Evolutionary conservation across 2,329 filamentous ascomycete genomes (phyloP).

Genomic region (Xylogone sp.): DNA sequence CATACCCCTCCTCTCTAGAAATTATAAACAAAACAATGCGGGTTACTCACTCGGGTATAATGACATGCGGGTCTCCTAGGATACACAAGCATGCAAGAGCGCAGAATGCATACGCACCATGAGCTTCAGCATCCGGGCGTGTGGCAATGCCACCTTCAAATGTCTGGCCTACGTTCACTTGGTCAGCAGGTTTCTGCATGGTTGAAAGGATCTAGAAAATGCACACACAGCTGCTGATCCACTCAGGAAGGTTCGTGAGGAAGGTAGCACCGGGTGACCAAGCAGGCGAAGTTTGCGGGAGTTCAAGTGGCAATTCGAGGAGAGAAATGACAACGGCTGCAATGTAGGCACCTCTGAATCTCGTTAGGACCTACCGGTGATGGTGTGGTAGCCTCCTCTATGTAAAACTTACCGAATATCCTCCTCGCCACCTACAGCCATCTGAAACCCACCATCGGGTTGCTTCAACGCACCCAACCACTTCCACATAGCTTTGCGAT

Average conservation of each 20-base stretch:
- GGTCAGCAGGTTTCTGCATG: conserved; percentile 2
- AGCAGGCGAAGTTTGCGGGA: conserved; percentile 70
- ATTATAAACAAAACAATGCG: not conserved
- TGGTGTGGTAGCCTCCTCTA: not conserved
- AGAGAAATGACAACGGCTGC: conserved; percentile 80
- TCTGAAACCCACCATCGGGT: conserved; percentile 81
- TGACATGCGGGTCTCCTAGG: conserved; percentile 71
- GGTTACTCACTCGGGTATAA: conserved; percentile 62
- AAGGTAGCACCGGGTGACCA: conserved; percentile 62
- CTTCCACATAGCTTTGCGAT: conserved; percentile 83
- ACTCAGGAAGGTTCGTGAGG: conserved; percentile 70
- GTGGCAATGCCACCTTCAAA: conserved; percentile 92
- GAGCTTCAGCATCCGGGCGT: conserved; percentile 82
- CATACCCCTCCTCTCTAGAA: conserved; percentile 2
- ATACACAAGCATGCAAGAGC: conserved; percentile 86
- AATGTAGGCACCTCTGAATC: conserved; percentile 79
- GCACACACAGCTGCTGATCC: conserved; percentile 71
- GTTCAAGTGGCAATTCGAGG: conserved; percentile 75
- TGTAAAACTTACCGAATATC: conserved; percentile 70
- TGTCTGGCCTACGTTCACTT: conserved; percentile 65
- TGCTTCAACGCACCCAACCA: conserved; percentile 89
- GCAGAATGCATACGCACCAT: conserved; percentile 96
- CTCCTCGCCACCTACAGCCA: conserved; percentile 83
- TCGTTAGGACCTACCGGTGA: conserved; percentile 11
- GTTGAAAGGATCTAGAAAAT: conserved; percentile 1